Evolutionary conservation across 345 rosid genomes (phyloP).

Genomic region (Rhizophora mangle): DNA sequence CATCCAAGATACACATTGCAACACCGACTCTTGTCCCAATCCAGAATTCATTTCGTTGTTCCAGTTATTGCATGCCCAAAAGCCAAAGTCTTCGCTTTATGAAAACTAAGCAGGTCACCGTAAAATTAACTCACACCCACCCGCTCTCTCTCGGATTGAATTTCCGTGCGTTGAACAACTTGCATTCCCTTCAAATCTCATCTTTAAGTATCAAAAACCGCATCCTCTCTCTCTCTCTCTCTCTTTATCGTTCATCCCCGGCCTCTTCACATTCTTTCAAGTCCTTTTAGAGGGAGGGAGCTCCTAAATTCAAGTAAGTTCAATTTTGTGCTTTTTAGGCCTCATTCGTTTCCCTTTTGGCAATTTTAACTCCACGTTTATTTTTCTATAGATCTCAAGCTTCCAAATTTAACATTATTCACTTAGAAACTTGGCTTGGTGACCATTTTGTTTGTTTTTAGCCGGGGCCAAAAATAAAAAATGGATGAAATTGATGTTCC

Average conservation of each 20-base stretch:
- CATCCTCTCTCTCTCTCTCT: not conserved
- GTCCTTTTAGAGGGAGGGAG: not conserved
- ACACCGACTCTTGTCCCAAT: slow-evolving; percentile 6
- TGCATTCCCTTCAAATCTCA: not conserved
- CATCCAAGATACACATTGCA: not conserved
- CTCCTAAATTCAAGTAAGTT: not conserved
- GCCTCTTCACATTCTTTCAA: not conserved
- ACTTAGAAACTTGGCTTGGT: not conserved
- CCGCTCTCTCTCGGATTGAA: not conserved
- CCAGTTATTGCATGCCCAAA: not conserved
- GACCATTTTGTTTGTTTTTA: not conserved
- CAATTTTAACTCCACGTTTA: not conserved
- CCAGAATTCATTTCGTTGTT: not conserved
- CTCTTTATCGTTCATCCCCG: not conserved
- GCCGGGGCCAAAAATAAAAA: not conserved
- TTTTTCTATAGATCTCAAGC: not conserved
- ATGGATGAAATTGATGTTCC: slow-evolving; percentile 49
- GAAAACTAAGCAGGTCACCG: slow-evolving; percentile 11
- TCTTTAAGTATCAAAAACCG: not conserved
- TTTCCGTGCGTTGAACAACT: slow-evolving; percentile 38
- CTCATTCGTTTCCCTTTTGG: not conserved
- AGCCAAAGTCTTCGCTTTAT: slow-evolving; percentile 7
- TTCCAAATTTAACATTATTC: not conserved
- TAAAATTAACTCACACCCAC: not conserved
- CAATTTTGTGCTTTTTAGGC: not conserved